Base-by-base conservation (phyloP, 495 filamentous ascomycete genomes). In the Trichoderma asperelloides region DNA sequence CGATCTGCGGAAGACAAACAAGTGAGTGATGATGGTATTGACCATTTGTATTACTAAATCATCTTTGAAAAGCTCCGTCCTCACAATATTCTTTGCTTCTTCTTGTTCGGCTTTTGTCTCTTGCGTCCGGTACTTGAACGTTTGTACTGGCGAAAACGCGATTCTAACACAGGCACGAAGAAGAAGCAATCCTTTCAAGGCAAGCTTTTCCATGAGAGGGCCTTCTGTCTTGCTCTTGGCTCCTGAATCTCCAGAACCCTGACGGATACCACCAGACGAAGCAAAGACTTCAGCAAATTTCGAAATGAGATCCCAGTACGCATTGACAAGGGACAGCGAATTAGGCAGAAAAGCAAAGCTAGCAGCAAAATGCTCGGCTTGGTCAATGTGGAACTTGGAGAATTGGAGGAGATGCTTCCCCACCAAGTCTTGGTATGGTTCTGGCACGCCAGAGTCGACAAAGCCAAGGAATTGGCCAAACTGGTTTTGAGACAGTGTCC, bases 351-450 rank as follows among this genome's bases (percentile, higher is more conserved):
- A 76, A 0, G 88, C 88, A 77, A 96, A 98, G 33, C 90, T 88
- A 6, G 88, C 87, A 12, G 92, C 88, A 72, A 94, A 91, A 13
- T 76, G 74, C 63, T 81, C 81, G 5, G 88, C 85, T 89, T 97
- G 94, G 49, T 92, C 87, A 27, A 95, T 80, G 75, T 97, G 93
- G 11, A 98, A 80, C 77, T 98, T 98, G 13, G 94, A 87, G 62
- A 97, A 87, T 73, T 97, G 94, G 63, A 96, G 72, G 9, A 96
- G 78, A 68, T 97, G 94, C 71, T 93, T 93, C 69, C 91, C 89
- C n/a, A 96, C 77, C 37, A 88, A 69, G 28, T 79, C 79, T 64
- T 78, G 75, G 16, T 78, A 80, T 0, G 76, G 71, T 4, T 75
- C 73, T 12, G 85, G 72, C n/a, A 81, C 76, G 67, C 79, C 74